Base-by-base conservation (phyloP, 805 yeast genomes). In the Jamesozyma spencerorum region DNA sequence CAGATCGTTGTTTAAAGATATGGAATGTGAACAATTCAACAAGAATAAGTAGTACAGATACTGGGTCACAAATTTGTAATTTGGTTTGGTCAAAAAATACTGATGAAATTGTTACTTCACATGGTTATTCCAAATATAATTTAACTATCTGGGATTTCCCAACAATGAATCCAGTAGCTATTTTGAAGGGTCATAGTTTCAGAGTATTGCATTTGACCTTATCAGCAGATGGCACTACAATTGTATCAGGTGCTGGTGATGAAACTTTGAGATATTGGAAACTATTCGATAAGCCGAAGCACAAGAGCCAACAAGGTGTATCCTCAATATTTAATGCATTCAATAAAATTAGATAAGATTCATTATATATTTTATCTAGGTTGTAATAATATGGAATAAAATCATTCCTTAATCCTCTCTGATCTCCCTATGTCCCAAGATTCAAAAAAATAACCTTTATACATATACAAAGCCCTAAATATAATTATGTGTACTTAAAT, bases 161-260 rank as follows among this genome's bases (percentile, higher is more conserved):
- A 17, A 75, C 83, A 13, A 52, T 92, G 88, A 84, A 85, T 50
- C 97, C 90, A 51, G 77, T 92, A 27, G 96, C 96, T 0, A 85
- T 88, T 18, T 72, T 92, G 40, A 85, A 94, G 12, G 98, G 97
- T 0, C 98, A 92, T 58, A 85, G 95, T 1, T 85, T 82, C 56
- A 71, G 98, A 46, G 97, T 92, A 11, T 67, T 92, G 37, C 92
- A 92, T 58, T 68, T 92, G 50, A 77, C 95, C 4, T 70, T 90
- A 65, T 83, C 95, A 15, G 95, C 97, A 0, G 97, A 92, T 63
- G 98, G 98, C 0, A 87, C 85, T 47, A 87, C 97, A 0, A 82
- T 92, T 12, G 98, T 90, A 2, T 88, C 98, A 0, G 98, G 98
- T 2, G 97, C 98, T 1, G 98, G 97, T 4, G 98, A 92, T 63